These are phyloP conservation scores for Cardamine resedifolia DNA, from an alignment of 345 rosid genomes.

Conservation along the genomic window DNA sequence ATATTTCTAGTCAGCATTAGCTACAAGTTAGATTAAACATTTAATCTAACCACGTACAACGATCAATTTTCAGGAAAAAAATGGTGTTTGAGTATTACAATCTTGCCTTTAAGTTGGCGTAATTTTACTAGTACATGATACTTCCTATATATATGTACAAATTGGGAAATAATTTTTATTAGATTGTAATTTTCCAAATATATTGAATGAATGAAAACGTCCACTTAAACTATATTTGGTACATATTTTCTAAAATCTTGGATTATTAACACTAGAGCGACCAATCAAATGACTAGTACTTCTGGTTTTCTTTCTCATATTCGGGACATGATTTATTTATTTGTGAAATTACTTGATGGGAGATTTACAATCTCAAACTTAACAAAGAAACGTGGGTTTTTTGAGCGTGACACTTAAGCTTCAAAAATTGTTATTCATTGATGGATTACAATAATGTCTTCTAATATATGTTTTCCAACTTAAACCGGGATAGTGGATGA, in stretches of 20 bases:
- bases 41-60: neutral
- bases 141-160: neutral
- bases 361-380: neutral
- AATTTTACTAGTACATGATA: neutral
- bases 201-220: no score
- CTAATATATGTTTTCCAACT: no score
- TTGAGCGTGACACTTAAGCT: neutral
- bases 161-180: no score
- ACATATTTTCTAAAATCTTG: no score
- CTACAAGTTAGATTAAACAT: slow-evolving; percentile 3
- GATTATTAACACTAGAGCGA: no score
- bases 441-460: no score
- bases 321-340: no score
- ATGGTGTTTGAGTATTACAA: neutral
- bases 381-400: neutral
- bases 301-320: no score
- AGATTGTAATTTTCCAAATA: neutral
- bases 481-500: no score
- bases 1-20: neutral
- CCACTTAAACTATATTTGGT: no score
- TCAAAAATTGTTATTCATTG: no score
- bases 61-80: neutral
- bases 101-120: neutral
- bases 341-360: neutral
- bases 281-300: no score